phyloP scores from a whole-genome alignment of 768 basidiomycete genomes.

The Podaxis sp. region DNA sequence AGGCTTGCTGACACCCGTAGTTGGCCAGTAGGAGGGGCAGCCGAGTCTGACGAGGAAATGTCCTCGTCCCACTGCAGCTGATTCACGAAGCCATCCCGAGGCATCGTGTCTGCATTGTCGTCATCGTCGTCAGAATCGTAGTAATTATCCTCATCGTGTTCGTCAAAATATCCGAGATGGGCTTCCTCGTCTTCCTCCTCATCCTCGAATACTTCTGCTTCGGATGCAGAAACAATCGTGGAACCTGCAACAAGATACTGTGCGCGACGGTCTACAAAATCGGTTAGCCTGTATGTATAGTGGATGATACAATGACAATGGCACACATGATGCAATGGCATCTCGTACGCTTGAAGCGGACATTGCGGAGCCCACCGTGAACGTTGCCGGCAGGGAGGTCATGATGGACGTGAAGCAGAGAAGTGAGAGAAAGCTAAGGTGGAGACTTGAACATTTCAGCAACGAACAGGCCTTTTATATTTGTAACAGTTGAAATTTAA shows the following conservation, averaged over 20 bases:
- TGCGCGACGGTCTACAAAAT: conserved; percentile 57
- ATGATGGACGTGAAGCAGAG: conserved; percentile 2
- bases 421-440: background rate
- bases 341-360: conserved; percentile 19
- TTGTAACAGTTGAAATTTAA: background rate
- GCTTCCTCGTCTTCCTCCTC: conserved; percentile 41
- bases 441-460: background rate
- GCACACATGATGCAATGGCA: conserved; percentile 20
- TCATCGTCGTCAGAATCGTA: conserved; percentile 26
- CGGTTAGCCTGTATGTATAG: background rate
- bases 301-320: background rate
- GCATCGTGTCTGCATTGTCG: conserved; percentile 17
- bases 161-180: conserved; percentile 14
- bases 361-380: conserved; percentile 16
- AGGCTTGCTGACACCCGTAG: background rate
- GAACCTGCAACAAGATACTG: conserved; percentile 67
- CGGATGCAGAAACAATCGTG: conserved; percentile 47
- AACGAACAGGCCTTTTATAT: background rate
- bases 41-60: conserved; percentile 17
- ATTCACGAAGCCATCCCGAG: conserved; percentile 27
- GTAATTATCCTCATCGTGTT: conserved; percentile 20
- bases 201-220: conserved; percentile 34
- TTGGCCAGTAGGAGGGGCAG: background rate
- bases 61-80: conserved; percentile 36
- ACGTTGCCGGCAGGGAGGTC: conserved; percentile 17